Base-by-base conservation (phyloP, 2,329 filamentous ascomycete species). In the Nothophoma quercina region DNA sequence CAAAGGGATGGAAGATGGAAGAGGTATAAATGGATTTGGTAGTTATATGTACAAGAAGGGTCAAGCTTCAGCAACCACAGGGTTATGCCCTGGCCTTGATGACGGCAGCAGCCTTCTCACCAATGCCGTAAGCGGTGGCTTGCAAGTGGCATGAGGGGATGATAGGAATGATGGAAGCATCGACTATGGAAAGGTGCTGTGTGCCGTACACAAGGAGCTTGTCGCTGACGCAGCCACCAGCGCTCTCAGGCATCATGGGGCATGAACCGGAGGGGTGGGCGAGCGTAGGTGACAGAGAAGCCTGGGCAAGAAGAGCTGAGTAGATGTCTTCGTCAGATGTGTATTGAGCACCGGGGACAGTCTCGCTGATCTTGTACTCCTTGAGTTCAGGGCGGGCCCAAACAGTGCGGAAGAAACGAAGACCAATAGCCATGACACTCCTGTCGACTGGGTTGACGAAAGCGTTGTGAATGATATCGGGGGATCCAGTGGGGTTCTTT, bases 51-150 rank as follows among this genome's bases (percentile, higher is more conserved):
- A 53, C 32, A 53, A 6, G 38, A 34, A 34, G n/a, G 8, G 7
- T 32, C 7, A 18, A 28, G n/a, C 9, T 13, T 12, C 3, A 9
- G 13, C n/a, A 5, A 5, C 1, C n/a, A 9, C n/a, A 29, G 4
- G 8, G 18, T 44, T 54, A 54, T 3, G 26, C 21, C 46, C 64
- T 67, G 3, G 42, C 42, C 57, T 69, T 70, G 50, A 72, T 68
- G 2, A 71, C 55, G 58, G 67, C 70, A 10, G 69, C 68, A 36
- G 69, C 70, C 61, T 70, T 73, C 63, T 72, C 70, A 12, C 61
- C 68, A 41, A 73, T 58, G 18, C 60, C 69, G 46, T 73, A 73
- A 45, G 67, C 62, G 18, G 66, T 69, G 19, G 68, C 64, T 49
- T 70, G 67, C n/a, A 68, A 51, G 59, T 67, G 64, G 43, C 57